These are phyloP conservation scores for Neurospora sp. DNA, from an alignment of 2,329 filamentous ascomycete genomes.

Conservation along the genomic window DNA sequence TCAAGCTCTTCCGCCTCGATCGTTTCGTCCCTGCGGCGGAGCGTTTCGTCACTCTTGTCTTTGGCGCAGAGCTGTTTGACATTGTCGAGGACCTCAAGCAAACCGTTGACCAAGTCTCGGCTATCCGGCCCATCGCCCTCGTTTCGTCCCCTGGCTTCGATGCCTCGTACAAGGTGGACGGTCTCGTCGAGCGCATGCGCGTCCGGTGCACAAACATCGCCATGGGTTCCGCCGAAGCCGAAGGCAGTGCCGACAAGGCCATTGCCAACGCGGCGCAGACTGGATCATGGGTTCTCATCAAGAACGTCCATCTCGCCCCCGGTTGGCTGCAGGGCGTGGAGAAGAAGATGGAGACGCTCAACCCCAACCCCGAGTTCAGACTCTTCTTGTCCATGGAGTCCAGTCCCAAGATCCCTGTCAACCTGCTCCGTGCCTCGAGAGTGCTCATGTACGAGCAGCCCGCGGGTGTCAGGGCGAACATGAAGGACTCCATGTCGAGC, in stretches of 20 bases:
- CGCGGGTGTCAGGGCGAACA: conserved; percentile 90
- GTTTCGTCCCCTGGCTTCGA: conserved; percentile 96
- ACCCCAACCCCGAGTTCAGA: conserved; percentile 85
- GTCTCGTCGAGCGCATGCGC: conserved; percentile 72
- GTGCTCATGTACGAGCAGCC: conserved; percentile 98
- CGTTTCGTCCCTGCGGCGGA: conserved; percentile 89
- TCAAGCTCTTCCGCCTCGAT: conserved; percentile 93
- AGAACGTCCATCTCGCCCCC: conserved; percentile 95
- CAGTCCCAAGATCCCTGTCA: conserved; percentile 93
- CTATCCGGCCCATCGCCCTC: conserved; percentile 77
- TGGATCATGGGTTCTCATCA: conserved; percentile 93
- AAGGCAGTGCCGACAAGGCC: conserved; percentile 88
- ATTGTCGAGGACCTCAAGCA: conserved; percentile 75
- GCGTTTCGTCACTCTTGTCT: conserved; percentile 77
- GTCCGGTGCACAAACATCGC: conserved; percentile 91
- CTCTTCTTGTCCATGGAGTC: conserved; percentile 98
- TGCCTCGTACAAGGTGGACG: conserved; percentile 98
- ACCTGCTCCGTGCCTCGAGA: conserved; percentile 81
- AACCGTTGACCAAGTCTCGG: conserved; percentile 74
- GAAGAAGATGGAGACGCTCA: conserved; percentile 91
- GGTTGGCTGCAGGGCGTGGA: conserved; percentile 96
- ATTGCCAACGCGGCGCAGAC: conserved; percentile 85
- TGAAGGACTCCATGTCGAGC: conserved; percentile 92
- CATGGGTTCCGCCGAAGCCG: conserved; percentile 95
- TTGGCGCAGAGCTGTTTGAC: conserved; percentile 74